These are phyloP conservation scores for Debaryomycetaceae sp. DNA, from an alignment of 1,139 yeast genomes.

Conservation along the genomic window DNA sequence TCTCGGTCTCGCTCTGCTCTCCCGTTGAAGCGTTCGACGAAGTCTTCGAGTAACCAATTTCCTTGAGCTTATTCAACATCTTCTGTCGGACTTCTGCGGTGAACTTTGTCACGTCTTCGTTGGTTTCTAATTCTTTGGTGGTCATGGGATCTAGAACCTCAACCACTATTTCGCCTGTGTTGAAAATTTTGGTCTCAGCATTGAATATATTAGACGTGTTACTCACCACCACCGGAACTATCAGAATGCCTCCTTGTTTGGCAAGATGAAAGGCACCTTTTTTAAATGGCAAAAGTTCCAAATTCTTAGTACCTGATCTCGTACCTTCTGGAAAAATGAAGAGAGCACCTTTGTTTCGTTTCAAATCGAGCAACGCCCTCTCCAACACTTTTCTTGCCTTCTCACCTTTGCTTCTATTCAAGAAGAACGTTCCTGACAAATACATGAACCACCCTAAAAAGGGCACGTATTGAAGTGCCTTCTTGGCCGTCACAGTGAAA, in stretches of 20 bases:
- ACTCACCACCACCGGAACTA: constrained; percentile 82
- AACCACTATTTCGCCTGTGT: constrained; percentile 57
- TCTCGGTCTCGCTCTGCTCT: background rate
- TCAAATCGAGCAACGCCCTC: constrained; percentile 60
- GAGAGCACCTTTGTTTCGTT: constrained; percentile 60
- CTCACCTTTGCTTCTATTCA: constrained; percentile 77
- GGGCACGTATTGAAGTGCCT: constrained; percentile 80
- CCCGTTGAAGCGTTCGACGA: constrained; percentile 7
- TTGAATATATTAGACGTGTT: constrained; percentile 77
- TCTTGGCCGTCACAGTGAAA: constrained; percentile 90
- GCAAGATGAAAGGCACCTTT: constrained; percentile 99
- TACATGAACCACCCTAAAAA: constrained; percentile 95
- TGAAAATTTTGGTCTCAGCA: constrained; percentile 53
- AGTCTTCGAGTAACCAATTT: constrained; percentile 32
- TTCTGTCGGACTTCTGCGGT: constrained; percentile 34
- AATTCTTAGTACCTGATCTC: constrained; percentile 67
- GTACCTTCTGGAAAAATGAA: constrained; percentile 97
- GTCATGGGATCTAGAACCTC: constrained; percentile 67
- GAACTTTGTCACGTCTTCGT: constrained; percentile 55
- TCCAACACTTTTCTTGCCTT: constrained; percentile 75
- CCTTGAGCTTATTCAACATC: constrained; percentile 28
- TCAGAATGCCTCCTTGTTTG: constrained; percentile 83
- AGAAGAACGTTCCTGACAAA: constrained; percentile 84
- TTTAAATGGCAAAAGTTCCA: constrained; percentile 80
- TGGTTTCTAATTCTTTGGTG: constrained; percentile 51